Conservation (phyloP, 352 stramenopile species). For the Thalassiosira ordinaria region DNA sequence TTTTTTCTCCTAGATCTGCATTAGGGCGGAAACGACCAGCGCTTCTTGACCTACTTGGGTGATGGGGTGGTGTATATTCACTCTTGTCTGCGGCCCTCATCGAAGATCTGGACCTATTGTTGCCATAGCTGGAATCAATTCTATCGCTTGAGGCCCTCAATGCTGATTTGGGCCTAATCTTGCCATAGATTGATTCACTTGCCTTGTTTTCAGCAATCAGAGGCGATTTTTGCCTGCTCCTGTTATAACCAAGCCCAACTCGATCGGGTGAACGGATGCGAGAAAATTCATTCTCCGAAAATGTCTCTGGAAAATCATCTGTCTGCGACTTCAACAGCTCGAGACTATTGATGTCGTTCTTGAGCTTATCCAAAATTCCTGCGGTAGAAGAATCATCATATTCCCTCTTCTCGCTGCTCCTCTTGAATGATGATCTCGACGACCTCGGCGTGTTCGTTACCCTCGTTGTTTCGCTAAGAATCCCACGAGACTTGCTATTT, state of each 20-base stretch:
- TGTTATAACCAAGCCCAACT: too few relatives aligned
- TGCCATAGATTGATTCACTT: conserved; percentile 5
- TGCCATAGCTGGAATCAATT: background rate
- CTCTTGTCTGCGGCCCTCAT: background rate
- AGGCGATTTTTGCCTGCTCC: too few relatives aligned
- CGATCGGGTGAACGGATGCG: too few relatives aligned
- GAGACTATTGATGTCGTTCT: conserved; percentile 50
- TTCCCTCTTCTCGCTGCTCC: conserved; percentile 3
- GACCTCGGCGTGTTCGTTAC: conserved; percentile 7
- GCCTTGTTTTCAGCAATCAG: too few relatives aligned
- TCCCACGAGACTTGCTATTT: conserved; percentile 7
- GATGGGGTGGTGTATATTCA: too few relatives aligned
- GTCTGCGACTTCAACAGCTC: conserved; percentile 30
- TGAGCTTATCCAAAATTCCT: conserved; percentile 52
- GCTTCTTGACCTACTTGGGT: conserved; percentile 3
- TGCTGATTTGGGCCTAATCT: conserved; percentile 8
- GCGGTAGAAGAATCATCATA: conserved; percentile 6
- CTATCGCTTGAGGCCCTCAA: background rate
- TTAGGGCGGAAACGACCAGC: conserved; percentile 18
- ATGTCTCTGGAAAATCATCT: conserved; percentile 8
- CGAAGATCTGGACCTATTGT: conserved; percentile 1
- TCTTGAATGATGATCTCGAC: background rate
- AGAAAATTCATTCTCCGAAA: conserved; percentile 25
- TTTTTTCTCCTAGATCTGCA: background rate
- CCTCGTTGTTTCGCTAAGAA: conserved; percentile 26